These are phyloP conservation scores for Mycena rosella DNA, from an alignment of 768 basidiomycete genomes.

Conservation along the genomic window DNA sequence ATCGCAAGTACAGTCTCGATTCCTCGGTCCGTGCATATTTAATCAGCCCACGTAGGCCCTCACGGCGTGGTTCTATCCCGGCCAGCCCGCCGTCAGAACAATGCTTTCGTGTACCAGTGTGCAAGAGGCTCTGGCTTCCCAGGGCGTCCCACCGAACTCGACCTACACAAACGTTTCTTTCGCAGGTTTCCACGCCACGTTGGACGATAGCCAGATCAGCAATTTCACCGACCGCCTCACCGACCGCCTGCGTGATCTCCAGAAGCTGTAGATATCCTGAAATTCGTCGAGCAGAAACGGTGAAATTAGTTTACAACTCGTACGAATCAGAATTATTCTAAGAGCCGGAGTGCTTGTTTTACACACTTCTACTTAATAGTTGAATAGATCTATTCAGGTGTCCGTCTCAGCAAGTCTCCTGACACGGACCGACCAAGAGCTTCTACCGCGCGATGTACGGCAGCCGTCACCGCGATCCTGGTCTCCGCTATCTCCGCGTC, in stretches of 20 bases:
- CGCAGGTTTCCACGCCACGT: slow-evolving; percentile 22
- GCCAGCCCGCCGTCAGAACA: slow-evolving; percentile 46
- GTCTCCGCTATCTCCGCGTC: slow-evolving; percentile 50
- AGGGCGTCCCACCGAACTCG: slow-evolving; percentile 17
- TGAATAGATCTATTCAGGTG: slow-evolving; percentile 27
- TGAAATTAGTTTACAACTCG: not conserved
- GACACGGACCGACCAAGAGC: slow-evolving; percentile 64
- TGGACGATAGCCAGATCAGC: slow-evolving; percentile 30
- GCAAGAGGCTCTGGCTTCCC: slow-evolving; percentile 18
- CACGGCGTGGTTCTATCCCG: slow-evolving; percentile 53
- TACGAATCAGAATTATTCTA: too few species aligned
- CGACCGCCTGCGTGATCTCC: slow-evolving; percentile 34
- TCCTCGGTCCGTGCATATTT: not conserved
- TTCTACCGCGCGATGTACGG: slow-evolving; percentile 67
- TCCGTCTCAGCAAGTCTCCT: slow-evolving; percentile 49
- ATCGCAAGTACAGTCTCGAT: slow-evolving; percentile 58
- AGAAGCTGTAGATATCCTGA: slow-evolving; percentile 36
- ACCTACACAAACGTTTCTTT: slow-evolving; percentile 23
- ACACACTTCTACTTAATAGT: slow-evolving; percentile 3
- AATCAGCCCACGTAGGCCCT: slow-evolving; percentile 35
- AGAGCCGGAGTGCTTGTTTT: not conserved
- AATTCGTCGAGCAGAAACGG: slow-evolving; percentile 18
- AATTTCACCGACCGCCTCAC: slow-evolving; percentile 37
- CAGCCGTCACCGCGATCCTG: slow-evolving; percentile 66
- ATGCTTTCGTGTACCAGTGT: slow-evolving; percentile 44